Base-by-base conservation (phyloP, 306 rosid genomes). In the Aeschynomene evenia region DNA sequence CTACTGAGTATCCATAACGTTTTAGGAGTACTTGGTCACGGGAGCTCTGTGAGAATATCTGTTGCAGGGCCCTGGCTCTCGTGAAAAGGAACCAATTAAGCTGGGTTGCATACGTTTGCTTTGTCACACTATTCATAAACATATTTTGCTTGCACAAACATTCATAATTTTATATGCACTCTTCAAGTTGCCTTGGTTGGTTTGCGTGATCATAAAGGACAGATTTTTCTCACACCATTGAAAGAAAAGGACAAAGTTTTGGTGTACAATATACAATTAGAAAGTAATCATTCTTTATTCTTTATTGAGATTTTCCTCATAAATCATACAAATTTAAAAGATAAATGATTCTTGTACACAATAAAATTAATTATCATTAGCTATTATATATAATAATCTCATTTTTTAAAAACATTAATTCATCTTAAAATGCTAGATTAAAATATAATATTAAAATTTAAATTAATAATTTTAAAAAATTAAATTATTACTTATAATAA, bases 21-120 rank as follows among this genome's bases (percentile, higher is more conserved):
- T 20, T 43, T 23, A n/a, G n/a, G n/a, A n/a, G n/a, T n/a, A n/a
- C 20, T 74, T 34, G 55, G 69, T 79, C 84, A 83, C 84, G 80
- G 58, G 84, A 55, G 11, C 23, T 23, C 33, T 43, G 58, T 72
- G 78, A 59, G 50, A 66, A 42, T 24, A 31, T 37, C 8, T 26
- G 43, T 3, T 34, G 50, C 24, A 31, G 63, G 57, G 37, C 48
- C 72, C 61, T 65, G 40, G 7, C 18, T 49, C 78, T 65, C 72
- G 72, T 75, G 73, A 60, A 39, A 71, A 63, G 34, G 26, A 6
- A 63, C 78, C 63, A 24, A 61, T 62, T 1, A 49, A 23, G 56
- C 50, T 3, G 19, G 15, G 22, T 22, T 65, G 37, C 13, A 60
- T 68, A 26, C 20, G 18, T 31, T 50, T 50, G 21, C 59, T 12